A percentile compares a stretch with the other conserved stretches of the same genome.
Conservation (phyloP, 306 rosid species). For the Quillaja saponaria region DNA sequence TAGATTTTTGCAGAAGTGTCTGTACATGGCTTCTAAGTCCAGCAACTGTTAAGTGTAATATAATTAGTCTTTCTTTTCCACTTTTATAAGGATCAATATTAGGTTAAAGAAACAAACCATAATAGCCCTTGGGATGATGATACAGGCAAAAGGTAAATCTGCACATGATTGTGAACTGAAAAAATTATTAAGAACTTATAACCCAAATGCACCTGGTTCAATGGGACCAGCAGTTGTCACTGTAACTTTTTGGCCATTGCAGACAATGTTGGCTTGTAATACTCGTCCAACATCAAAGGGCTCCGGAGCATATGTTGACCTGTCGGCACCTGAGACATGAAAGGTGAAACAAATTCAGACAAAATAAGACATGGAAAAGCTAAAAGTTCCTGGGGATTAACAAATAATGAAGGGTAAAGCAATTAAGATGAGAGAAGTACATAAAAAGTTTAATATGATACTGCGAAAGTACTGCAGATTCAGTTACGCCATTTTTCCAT, state of each 20-base stretch:
- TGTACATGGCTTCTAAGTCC: slow-evolving; percentile 75
- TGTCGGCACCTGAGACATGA: slow-evolving; percentile 62
- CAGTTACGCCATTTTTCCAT: too few species aligned
- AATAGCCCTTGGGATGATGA: slow-evolving; percentile 1
- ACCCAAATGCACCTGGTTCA: slow-evolving; percentile 69
- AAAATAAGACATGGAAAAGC: slow-evolving; percentile 7
- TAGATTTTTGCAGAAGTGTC: slow-evolving; percentile 73
- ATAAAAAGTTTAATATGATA: too few species aligned
- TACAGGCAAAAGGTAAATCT: background rate
- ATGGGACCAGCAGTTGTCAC: slow-evolving; percentile 66
- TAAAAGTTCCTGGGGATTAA: slow-evolving; percentile 11
- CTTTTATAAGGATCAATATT: slow-evolving; percentile 23
- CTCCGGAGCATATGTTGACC: slow-evolving; percentile 75
- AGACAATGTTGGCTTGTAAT: slow-evolving; percentile 73
- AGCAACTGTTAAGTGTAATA: slow-evolving; percentile 56
- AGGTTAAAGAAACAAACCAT: background rate
- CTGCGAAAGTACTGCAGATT: too few species aligned
- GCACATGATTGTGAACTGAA: background rate
- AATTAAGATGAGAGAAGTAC: too few species aligned
- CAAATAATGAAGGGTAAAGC: too few species aligned
- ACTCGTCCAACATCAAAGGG: slow-evolving; percentile 91
- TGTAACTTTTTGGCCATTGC: slow-evolving; percentile 57
- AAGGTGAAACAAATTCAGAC: slow-evolving; percentile 32
- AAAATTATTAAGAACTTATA: slow-evolving; percentile 11
- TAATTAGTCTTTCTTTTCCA: slow-evolving; percentile 38